Conservation (phyloP, 2,329 filamentous ascomycete genomes). For the Aspergillus niger region DNA sequence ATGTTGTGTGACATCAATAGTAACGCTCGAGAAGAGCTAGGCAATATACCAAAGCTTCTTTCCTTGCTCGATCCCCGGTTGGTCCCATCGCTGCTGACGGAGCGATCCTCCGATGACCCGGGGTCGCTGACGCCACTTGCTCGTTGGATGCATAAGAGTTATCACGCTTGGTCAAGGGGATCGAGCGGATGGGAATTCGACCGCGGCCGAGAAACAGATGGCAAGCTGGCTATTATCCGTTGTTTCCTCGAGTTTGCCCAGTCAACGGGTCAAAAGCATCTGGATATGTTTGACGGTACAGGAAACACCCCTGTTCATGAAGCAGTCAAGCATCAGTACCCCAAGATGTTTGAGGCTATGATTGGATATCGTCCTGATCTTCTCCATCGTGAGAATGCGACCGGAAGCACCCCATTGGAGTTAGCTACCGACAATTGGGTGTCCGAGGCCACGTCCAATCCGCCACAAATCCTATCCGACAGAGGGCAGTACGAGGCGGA, state of each 20-base stretch:
- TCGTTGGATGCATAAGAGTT: slow-evolving; percentile 50
- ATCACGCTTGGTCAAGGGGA: background rate
- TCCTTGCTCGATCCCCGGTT: slow-evolving; percentile 61
- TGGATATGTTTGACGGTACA: slow-evolving; percentile 47
- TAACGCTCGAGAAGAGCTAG: slow-evolving; percentile 33
- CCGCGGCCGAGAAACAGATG: background rate
- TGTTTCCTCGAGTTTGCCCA: slow-evolving; percentile 48
- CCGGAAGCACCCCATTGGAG: slow-evolving; percentile 72
- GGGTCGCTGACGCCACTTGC: slow-evolving; percentile 56
- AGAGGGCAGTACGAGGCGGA: background rate
- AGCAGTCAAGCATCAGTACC: slow-evolving; percentile 49
- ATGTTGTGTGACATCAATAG: slow-evolving; percentile 41
- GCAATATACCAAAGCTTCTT: slow-evolving; percentile 59
- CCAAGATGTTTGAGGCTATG: slow-evolving; percentile 55
- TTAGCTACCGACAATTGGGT: slow-evolving; percentile 34
- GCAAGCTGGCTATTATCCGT: slow-evolving; percentile 2
- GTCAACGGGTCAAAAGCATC: slow-evolving; percentile 49
- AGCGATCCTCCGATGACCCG: slow-evolving; percentile 31
- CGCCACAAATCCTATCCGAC: slow-evolving; percentile 8
- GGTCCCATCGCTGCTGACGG: slow-evolving; percentile 32
- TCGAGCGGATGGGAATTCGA: background rate
- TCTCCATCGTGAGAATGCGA: slow-evolving; percentile 71
- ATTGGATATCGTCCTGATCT: slow-evolving; percentile 61
- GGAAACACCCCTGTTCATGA: slow-evolving; percentile 49
- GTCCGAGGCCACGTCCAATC: slow-evolving; percentile 21